These are phyloP conservation scores for Oryza glumipatula DNA, from an alignment of 176 grass and related monocot genomes.

Conservation along the genomic window DNA sequence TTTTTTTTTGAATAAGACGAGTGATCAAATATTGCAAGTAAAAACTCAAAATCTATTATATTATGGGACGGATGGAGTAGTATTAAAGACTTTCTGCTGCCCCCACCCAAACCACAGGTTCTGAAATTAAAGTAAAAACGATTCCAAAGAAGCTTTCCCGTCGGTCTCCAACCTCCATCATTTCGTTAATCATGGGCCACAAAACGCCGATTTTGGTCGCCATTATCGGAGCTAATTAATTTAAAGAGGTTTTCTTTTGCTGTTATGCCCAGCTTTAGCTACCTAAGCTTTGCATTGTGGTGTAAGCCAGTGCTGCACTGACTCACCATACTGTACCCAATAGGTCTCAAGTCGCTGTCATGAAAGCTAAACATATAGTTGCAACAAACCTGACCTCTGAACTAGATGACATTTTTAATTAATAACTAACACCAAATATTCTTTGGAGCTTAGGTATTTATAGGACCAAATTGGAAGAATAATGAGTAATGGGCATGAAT, in stretches of 20 bases:
- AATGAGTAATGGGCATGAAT: conserved; percentile 13
- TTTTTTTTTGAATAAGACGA: no score
- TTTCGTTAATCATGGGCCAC: conserved; percentile 10
- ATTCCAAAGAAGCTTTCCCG: not conserved
- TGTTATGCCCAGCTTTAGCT: conserved; percentile 27
- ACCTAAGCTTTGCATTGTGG: conserved; percentile 1
- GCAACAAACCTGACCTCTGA: conserved; percentile 46
- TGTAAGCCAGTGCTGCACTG: conserved; percentile 1
- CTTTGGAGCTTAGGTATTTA: not conserved
- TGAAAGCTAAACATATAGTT: conserved; percentile 24
- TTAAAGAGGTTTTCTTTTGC: conserved; percentile 29
- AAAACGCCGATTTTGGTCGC: conserved; percentile 23
- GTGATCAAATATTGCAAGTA: no score
- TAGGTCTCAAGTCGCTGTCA: conserved; percentile 41
- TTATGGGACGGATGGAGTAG: no score
- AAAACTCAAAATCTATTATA: no score
- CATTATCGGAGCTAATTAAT: conserved; percentile 28
- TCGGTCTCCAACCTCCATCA: not conserved
- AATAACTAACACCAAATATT: conserved; percentile 27
- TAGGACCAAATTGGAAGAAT: not conserved
- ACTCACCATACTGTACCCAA: conserved; percentile 25
- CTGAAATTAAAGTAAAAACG: not conserved
- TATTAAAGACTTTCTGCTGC: no score
- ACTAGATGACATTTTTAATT: conserved; percentile 27
- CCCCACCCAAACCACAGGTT: not conserved